Conservation (phyloP, 352 stramenopile species). For the Phytophthora pinifolia region DNA sequence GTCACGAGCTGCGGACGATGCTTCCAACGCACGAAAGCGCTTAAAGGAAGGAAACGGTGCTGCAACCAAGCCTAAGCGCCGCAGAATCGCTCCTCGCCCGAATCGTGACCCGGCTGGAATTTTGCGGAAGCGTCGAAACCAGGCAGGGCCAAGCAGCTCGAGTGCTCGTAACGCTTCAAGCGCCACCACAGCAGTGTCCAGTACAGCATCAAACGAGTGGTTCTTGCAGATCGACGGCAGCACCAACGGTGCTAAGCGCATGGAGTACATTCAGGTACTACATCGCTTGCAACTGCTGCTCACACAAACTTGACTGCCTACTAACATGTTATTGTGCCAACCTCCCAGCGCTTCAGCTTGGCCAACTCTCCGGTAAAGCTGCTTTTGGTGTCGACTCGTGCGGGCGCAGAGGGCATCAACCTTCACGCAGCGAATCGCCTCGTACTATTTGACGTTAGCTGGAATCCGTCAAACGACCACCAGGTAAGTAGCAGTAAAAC, state of each 20-base stretch:
- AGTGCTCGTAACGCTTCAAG: slow-evolving; percentile 5
- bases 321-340: slow-evolving; percentile 7
- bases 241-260: slow-evolving; percentile 72
- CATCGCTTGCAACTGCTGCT: not conserved
- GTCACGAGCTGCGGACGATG: slow-evolving; percentile 26
- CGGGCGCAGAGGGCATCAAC: slow-evolving; percentile 89
- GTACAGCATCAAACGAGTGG: slow-evolving; percentile 43
- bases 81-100: slow-evolving; percentile 27
- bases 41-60: slow-evolving; percentile 9
- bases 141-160: slow-evolving; percentile 9
- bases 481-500: slow-evolving; percentile 43
- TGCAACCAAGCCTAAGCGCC: slow-evolving; percentile 34
- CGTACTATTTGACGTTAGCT: slow-evolving; percentile 91
- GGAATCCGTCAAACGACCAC: slow-evolving; percentile 91
- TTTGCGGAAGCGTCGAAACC: slow-evolving; percentile 44
- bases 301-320: not conserved
- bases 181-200: not conserved
- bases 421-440: slow-evolving; percentile 88
- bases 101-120: slow-evolving; percentile 64
- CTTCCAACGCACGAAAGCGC: slow-evolving; percentile 20
- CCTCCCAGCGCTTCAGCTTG: slow-evolving; percentile 60
- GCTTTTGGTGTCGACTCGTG: slow-evolving; percentile 76
- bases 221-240: slow-evolving; percentile 84
- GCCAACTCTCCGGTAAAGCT: slow-evolving; percentile 56
- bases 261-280: slow-evolving; percentile 82